Base-by-base conservation (phyloP, 176 grass and related monocot genomes). In the Ampelocalamus luodianensis region DNA sequence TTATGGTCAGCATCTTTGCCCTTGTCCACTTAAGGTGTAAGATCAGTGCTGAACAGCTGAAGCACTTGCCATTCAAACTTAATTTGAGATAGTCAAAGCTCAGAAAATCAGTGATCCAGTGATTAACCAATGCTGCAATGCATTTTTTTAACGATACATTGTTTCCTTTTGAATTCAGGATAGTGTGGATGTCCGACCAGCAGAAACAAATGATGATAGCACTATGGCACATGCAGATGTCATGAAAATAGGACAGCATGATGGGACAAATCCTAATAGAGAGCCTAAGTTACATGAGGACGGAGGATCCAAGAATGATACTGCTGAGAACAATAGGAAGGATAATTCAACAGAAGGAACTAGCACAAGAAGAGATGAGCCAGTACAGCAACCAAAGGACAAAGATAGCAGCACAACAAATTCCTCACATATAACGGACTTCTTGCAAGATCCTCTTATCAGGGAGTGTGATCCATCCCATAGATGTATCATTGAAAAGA, bases 401-500 rank as follows among this genome's bases (percentile, higher is more conserved):
- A 68, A 88, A 78, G 60, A 84, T 72, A 51, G 32, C 44, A 60
- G 12, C 1, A 22, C 63, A 49, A 53, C 44, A 45, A 39, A 85
- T 64, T 60, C 85, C 32, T 82, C 68, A 65, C 78, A 74, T 51
- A 18, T 37, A 59, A 71, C 32, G 0, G 50, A 78, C 53, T 65
- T 89, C 78, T 76, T 24, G 73, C 45, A 86, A 71, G 88, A 86
- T 83, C 82, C 89, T 59, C 77, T 82, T 65, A 72, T 93, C 39
- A 77, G 83, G 81, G 91, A 78, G 51, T 98, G 93, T 60, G 96
- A 98, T 84, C 81, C 87, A 50, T 95, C 86, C 16, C 89, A 94
- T 78, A 93, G 88, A 81, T 96, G 93, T 58, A 44, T 92, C 17
- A 89, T 92, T 79, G 82, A 79, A 87, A 90, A 92, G 11, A 82